Conservation (phyloP, 306 rosid species). For the Lathyrus aphaca region DNA sequence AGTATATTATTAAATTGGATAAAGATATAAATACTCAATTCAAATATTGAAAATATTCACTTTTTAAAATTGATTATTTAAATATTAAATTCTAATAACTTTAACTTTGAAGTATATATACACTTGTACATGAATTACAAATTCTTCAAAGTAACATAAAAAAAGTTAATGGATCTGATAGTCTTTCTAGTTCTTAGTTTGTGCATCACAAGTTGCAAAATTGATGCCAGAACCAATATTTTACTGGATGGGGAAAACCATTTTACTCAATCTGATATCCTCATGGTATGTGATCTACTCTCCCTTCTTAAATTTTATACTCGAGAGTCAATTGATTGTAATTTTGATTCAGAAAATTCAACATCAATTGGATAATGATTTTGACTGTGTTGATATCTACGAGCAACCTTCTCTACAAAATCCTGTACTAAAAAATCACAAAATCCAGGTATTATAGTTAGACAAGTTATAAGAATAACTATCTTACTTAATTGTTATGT, state of each 20-base stretch:
- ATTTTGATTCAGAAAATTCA: not conserved
- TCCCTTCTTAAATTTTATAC: not conserved
- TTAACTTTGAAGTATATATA: not conserved
- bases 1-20: no score
- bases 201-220: not conserved
- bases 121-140: not conserved
- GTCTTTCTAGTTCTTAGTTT: conserved; percentile 5
- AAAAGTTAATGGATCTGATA: not conserved
- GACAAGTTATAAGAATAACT: not conserved
- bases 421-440: conserved; percentile 17
- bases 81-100: no score
- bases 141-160: not conserved
- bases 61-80: no score
- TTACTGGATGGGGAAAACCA: not conserved
- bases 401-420: conserved; percentile 15
- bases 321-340: not conserved
- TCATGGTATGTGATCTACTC: not conserved
- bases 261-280: not conserved
- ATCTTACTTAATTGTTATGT: not conserved
- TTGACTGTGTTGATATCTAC: conserved; percentile 24
- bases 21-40: no score
- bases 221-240: not conserved
- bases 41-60: no score
- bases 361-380: not conserved
- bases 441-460: conserved; percentile 9